These are phyloP conservation scores for Salvia hispanica DNA, from an alignment of 257 asterid species.

Conservation along the genomic window DNA sequence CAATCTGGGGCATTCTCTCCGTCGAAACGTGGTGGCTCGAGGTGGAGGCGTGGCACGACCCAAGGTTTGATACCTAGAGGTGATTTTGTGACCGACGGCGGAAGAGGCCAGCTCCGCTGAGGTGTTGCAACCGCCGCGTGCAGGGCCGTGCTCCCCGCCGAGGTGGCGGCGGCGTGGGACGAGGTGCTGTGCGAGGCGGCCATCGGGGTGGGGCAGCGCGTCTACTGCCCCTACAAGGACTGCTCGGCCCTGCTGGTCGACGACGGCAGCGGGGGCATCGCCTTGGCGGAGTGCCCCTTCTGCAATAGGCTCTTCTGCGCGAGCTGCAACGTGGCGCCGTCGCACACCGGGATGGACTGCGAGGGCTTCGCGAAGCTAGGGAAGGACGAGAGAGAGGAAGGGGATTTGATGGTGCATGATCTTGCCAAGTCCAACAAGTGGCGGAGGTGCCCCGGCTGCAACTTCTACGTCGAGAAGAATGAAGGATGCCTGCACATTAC, in stretches of 20 bases:
- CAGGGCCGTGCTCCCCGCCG: slow-evolving; percentile 27
- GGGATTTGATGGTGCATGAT: slow-evolving; percentile 45
- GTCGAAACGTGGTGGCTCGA: no score
- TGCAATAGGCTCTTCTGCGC: slow-evolving; percentile 55
- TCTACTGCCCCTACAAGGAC: slow-evolving; percentile 55
- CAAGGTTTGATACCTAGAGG: no score
- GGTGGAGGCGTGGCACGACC: no score
- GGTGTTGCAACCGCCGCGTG: slow-evolving; percentile 38
- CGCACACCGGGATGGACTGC: slow-evolving; percentile 53
- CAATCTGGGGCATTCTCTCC: no score
- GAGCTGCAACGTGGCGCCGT: slow-evolving; percentile 42
- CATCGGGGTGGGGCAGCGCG: slow-evolving; percentile 38
- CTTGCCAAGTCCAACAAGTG: slow-evolving; percentile 47
- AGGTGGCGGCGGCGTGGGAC: slow-evolving; percentile 38
- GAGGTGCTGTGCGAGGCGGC: slow-evolving; percentile 43
- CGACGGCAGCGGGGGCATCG: slow-evolving; percentile 33
- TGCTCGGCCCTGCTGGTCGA: slow-evolving; percentile 54
- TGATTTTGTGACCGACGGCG: no score
- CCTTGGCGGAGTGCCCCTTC: slow-evolving; percentile 50
- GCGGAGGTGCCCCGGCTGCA: slow-evolving; percentile 50
- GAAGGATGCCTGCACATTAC: slow-evolving; percentile 52
- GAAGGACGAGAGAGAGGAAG: slow-evolving; percentile 40
- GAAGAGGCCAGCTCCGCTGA: no score
- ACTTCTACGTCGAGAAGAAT: slow-evolving; percentile 41
- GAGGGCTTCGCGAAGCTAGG: slow-evolving; percentile 36